Conservation (phyloP, 148 eudicot species). For the Fagopyrum tataricum region DNA sequence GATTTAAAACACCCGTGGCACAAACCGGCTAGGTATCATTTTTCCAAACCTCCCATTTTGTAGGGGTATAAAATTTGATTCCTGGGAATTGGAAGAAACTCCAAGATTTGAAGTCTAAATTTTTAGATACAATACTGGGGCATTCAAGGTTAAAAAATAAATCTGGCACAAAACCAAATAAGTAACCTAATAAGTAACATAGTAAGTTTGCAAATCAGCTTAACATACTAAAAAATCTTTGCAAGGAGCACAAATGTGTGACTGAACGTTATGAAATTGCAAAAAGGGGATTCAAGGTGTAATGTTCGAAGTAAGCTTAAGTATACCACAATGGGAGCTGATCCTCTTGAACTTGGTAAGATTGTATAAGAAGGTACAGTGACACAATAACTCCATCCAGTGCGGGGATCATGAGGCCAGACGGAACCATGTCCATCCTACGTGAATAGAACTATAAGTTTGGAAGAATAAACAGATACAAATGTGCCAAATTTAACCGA, state of each 20-base stretch:
- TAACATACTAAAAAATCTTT: neutral
- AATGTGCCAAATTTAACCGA: neutral
- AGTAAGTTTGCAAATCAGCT: neutral
- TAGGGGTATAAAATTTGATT: too few species aligned
- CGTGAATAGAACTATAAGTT: conserved; percentile 10
- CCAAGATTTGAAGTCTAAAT: neutral
- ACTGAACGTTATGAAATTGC: neutral
- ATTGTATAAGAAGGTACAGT: conserved; percentile 90
- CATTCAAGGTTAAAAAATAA: neutral
- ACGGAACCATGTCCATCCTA: conserved; percentile 75
- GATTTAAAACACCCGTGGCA: too few species aligned
- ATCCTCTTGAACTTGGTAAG: conserved; percentile 49
- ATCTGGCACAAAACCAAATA: neutral
- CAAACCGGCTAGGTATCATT: too few species aligned
- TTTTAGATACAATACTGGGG: neutral
- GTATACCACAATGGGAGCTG: conserved; percentile 76
- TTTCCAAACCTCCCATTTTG: too few species aligned
- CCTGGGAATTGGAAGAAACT: too few species aligned
- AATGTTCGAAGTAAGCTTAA: neutral
- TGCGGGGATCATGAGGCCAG: conserved; percentile 86
- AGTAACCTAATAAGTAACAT: neutral
- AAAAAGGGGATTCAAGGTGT: neutral
- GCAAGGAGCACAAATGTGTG: neutral
- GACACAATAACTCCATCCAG: conserved; percentile 95
- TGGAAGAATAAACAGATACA: neutral